Evolutionary conservation across 129 eudicot genomes (phyloP).

Genomic region (Artemisia annua): DNA sequence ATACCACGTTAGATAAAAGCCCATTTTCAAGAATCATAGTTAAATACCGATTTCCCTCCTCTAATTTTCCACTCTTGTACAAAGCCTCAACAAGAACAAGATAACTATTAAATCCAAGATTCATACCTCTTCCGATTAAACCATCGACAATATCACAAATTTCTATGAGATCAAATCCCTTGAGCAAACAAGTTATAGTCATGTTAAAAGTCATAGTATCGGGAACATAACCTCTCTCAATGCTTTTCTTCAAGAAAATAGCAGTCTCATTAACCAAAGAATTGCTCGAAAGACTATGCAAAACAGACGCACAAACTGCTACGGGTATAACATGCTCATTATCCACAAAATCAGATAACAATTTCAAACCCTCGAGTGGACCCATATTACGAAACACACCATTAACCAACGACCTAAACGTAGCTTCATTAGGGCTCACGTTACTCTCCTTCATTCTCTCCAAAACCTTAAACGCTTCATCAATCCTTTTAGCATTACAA

Average conservation of each 20-base stretch:
- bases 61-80: conserved; percentile 41
- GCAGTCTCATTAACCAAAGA: conserved; percentile 51
- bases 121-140: conserved; percentile 43
- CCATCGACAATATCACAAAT: conserved; percentile 60
- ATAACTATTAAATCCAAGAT: conserved; percentile 57
- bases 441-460: conserved; percentile 73
- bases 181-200: conserved; percentile 64
- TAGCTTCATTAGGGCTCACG: conserved; percentile 77
- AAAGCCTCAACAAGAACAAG: conserved; percentile 64
- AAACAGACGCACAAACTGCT: conserved; percentile 53
- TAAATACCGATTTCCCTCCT: conserved; percentile 56
- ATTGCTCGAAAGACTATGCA: conserved; percentile 52
- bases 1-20: conserved; percentile 49
- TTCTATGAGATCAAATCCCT: conserved; percentile 60
- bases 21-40: conserved; percentile 47
- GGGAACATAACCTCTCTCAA: conserved; percentile 64
- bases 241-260: conserved; percentile 48
- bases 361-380: conserved; percentile 52
- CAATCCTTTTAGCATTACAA: conserved; percentile 72
- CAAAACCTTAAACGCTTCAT: conserved; percentile 69
- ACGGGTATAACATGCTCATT: conserved; percentile 49
- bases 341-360: conserved; percentile 54
- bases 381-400: conserved; percentile 66
- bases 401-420: conserved; percentile 82
- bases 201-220: conserved; percentile 50